These are phyloP conservation scores for Prunus persica DNA, from an alignment of 306 rosid species.

Conservation along the genomic window DNA sequence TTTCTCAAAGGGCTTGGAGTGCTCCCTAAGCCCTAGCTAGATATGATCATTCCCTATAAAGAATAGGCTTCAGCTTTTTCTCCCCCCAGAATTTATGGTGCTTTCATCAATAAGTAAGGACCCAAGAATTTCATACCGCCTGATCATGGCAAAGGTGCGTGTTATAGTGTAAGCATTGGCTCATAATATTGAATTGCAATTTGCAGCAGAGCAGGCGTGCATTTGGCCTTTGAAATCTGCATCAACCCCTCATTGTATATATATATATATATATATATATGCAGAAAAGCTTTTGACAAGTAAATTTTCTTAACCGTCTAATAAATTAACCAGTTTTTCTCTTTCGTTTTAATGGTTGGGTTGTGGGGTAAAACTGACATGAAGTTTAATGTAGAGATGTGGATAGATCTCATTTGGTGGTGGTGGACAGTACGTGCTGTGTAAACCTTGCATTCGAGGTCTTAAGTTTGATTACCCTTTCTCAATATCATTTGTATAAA, in stretches of 20 bases:
- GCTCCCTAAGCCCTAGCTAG: conserved; percentile 30
- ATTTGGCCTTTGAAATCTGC: not conserved
- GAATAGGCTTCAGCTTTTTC: conserved; percentile 34
- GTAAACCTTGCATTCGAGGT: not conserved
- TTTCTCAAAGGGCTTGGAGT: not conserved
- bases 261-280: too few species aligned
- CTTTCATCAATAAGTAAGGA: conserved; percentile 27
- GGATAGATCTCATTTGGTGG: not conserved
- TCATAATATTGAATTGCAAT: not conserved
- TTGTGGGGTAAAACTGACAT: conserved; percentile 18
- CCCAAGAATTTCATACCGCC: conserved; percentile 1
- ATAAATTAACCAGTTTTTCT: not conserved
- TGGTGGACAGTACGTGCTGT: not conserved
- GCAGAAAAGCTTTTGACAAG: too few species aligned
- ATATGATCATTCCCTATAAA: conserved; percentile 58
- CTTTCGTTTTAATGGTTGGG: not conserved
- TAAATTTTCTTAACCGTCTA: not conserved
- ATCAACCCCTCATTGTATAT: not conserved
- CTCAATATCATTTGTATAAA: too few species aligned
- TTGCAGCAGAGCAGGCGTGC: conserved; percentile 19
- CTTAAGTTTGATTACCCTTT: too few species aligned
- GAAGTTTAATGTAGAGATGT: not conserved
- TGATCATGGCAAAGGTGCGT: not conserved
- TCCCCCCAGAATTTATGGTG: conserved; percentile 39
- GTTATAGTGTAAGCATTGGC: not conserved